Percentiles rank a stretch among this genome's conserved stretches.
Evolutionary conservation across 108 stramenopile genomes (phyloP).

Genomic region (Poteriospumella lacustris): DNA sequence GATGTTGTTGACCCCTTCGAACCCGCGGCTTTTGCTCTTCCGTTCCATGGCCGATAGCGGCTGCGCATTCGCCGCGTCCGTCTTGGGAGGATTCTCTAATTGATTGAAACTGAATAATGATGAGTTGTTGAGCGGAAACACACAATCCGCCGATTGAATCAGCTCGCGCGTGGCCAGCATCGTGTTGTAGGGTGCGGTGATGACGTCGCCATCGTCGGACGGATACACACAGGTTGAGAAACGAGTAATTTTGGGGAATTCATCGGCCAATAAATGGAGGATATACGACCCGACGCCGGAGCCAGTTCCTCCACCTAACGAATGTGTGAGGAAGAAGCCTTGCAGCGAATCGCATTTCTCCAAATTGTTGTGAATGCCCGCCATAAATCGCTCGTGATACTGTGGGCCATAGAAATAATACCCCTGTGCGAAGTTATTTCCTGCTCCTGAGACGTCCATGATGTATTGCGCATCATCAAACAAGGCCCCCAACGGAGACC

Average conservation of each 20-base stretch:
- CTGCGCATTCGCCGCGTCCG: too few species aligned
- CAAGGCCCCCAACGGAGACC: constrained; percentile 48
- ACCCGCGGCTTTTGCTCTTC: constrained; percentile 32
- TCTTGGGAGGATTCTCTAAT: too few species aligned
- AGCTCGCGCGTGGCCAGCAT: constrained; percentile 41
- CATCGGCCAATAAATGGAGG: constrained; percentile 46
- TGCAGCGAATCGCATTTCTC: constrained; percentile 60
- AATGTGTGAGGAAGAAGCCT: constrained; percentile 59
- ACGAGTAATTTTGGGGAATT: constrained; percentile 48
- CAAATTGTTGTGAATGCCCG: constrained; percentile 39
- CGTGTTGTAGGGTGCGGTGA: constrained; percentile 63
- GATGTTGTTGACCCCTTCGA: constrained; percentile 58
- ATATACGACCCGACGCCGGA: constrained; percentile 58
- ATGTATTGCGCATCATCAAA: constrained; percentile 51
- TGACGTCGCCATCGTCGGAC: constrained; percentile 58
- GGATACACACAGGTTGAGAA: constrained; percentile 49
- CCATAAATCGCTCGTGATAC: constrained; percentile 46
- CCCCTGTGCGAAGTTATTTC: constrained; percentile 64
- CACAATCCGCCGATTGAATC: neutral
- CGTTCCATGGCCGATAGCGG: too few species aligned
- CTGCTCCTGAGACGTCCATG: constrained; percentile 56
- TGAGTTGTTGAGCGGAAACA: neutral
- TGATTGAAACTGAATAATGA: neutral
- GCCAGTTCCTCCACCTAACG: constrained; percentile 63
- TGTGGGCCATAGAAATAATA: constrained; percentile 49